Conservation (phyloP, 805 yeast species). For the Brettanomyces anomalus region DNA sequence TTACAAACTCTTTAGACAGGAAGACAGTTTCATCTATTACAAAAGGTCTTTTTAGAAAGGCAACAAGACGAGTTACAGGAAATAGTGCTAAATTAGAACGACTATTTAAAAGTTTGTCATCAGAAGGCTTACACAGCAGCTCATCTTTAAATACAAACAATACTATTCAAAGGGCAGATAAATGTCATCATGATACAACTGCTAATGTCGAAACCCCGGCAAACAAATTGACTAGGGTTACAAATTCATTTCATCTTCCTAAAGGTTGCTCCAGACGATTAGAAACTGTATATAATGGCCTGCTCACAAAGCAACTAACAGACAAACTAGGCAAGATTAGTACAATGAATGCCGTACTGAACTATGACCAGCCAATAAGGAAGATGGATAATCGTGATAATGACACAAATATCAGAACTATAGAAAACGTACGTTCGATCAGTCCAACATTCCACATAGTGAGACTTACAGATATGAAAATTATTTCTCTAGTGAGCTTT, state of each 20-base stretch:
- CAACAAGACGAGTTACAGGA: too few relatives aligned
- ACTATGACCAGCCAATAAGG: constrained; percentile 1
- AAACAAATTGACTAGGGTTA: too few relatives aligned
- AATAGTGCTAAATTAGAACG: too few relatives aligned
- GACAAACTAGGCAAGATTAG: not conserved
- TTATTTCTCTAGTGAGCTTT: constrained; percentile 6
- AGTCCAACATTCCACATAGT: constrained; percentile 6
- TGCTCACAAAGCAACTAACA: constrained; percentile 1
- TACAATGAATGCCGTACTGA: constrained; percentile 5
- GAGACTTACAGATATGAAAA: not conserved
- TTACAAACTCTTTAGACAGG: not conserved
- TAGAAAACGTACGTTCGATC: constrained; percentile 1
- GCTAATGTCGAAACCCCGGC: too few relatives aligned
- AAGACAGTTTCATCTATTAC: not conserved
- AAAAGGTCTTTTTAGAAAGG: not conserved
- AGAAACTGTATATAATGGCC: not conserved
- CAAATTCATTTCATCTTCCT: too few relatives aligned
- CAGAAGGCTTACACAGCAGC: too few relatives aligned
- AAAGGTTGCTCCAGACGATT: too few relatives aligned
- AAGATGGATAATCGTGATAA: not conserved
- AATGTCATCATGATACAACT: too few relatives aligned
- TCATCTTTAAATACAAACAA: too few relatives aligned
- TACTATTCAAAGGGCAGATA: too few relatives aligned
- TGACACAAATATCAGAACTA: not conserved
- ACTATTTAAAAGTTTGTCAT: too few relatives aligned